Percentiles rank a stretch among this genome's conserved stretches.
phyloP scores from a whole-genome alignment of 352 stramenopile species.

The Pythium guiyangense region DNA sequence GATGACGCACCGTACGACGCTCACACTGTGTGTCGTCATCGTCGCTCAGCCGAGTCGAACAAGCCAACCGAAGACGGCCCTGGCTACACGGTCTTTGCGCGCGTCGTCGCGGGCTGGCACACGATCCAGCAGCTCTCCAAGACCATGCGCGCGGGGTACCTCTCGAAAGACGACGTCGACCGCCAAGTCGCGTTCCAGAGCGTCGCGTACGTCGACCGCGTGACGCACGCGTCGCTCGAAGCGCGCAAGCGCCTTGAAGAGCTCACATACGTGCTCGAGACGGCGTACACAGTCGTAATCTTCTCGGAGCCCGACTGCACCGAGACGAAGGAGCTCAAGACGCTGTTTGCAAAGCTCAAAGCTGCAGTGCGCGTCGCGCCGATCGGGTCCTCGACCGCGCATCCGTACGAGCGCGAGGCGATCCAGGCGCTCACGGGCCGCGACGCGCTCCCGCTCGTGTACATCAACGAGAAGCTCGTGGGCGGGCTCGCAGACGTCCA shows the following conservation, averaged over 20 bases:
- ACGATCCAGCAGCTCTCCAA: constrained; percentile 71
- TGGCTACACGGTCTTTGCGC: constrained; percentile 78
- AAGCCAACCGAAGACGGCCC: constrained; percentile 52
- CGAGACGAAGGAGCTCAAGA: constrained; percentile 89
- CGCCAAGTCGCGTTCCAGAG: constrained; percentile 66
- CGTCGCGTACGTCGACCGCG: constrained; percentile 54
- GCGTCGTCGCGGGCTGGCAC: constrained; percentile 74
- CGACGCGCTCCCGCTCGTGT: constrained; percentile 94
- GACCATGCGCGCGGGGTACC: constrained; percentile 62
- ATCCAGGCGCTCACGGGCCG: constrained; percentile 89
- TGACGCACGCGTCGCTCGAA: constrained; percentile 57
- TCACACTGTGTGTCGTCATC: not conserved
- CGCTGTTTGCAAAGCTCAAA: constrained; percentile 67
- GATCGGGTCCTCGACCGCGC: constrained; percentile 38
- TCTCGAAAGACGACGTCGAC: constrained; percentile 62
- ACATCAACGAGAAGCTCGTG: constrained; percentile 92
- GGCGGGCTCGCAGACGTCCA: constrained; percentile 93
- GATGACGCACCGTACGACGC: not conserved
- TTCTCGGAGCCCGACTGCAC: constrained; percentile 94
- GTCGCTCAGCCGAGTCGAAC: constrained; percentile 37
- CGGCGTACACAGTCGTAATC: constrained; percentile 89
- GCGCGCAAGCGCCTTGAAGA: constrained; percentile 61
- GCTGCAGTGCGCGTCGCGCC: constrained; percentile 49
- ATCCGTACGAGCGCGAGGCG: constrained; percentile 71
- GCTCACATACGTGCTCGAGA: constrained; percentile 68